Percentiles rank a stretch among this genome's conserved stretches.
phyloP scores from a whole-genome alignment of 192 early-diverging fungal species.

The Entomortierella chlamydospora region DNA sequence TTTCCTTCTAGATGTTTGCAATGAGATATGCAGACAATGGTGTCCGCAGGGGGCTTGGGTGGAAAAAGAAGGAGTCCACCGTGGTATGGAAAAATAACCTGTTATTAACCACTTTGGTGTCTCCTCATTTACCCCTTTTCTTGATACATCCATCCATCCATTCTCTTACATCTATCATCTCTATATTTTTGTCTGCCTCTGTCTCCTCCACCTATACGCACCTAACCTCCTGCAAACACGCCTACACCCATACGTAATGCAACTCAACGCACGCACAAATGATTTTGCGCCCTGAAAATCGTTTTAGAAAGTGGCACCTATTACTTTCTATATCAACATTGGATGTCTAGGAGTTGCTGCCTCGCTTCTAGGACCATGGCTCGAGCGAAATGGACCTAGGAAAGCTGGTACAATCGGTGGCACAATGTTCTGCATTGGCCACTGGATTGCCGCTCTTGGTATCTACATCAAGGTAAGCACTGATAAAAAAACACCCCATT shows the following conservation, averaged over 20 bases:
- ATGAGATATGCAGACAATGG: background rate
- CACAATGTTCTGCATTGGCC: slow-evolving; percentile 63
- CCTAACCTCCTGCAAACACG: background rate
- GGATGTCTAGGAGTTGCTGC: slow-evolving; percentile 69
- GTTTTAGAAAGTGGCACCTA: slow-evolving; percentile 58
- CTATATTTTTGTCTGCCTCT: background rate
- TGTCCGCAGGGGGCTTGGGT: background rate
- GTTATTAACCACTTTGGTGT: slow-evolving; percentile 19
- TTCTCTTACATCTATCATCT: background rate
- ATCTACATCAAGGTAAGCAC: slow-evolving; percentile 61
- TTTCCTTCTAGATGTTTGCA: background rate
- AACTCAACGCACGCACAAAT: too few relatives aligned
- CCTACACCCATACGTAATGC: background rate
- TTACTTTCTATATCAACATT: slow-evolving; percentile 75
- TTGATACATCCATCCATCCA: background rate
- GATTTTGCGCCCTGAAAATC: background rate
- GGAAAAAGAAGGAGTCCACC: slow-evolving; percentile 23
- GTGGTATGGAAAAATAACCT: background rate
- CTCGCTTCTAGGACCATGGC: slow-evolving; percentile 69
- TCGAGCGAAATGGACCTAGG: slow-evolving; percentile 69
- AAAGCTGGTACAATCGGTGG: slow-evolving; percentile 63
- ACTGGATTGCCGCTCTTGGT: slow-evolving; percentile 70
- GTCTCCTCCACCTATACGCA: background rate
- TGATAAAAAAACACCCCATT: background rate
- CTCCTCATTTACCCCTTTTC: slow-evolving; percentile 4